These are phyloP conservation scores for Chrysanthemum seticuspe DNA, from an alignment of 129 eudicot species.

Conservation along the genomic window DNA sequence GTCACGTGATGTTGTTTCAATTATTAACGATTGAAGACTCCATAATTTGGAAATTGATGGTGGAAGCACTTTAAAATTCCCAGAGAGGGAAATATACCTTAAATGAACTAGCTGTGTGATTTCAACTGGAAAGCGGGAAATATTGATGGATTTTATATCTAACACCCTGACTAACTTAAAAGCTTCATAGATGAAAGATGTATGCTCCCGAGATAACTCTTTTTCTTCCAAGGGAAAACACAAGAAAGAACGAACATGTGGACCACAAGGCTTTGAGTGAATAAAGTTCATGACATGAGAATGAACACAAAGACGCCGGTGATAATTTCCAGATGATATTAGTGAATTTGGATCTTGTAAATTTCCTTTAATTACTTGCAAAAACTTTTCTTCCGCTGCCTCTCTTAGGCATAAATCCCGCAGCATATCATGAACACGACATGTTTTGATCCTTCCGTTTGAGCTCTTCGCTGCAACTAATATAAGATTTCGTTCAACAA, in stretches of 20 bases:
- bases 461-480: slow-evolving; percentile 28
- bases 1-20: slow-evolving; percentile 36
- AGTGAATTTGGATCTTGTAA: slow-evolving; percentile 17
- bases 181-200: slow-evolving; percentile 38
- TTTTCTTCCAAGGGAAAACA: slow-evolving; percentile 40
- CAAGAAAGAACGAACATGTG: slow-evolving; percentile 62
- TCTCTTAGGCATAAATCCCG: slow-evolving; percentile 36
- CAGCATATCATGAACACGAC: slow-evolving; percentile 41
- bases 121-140: slow-evolving; percentile 49
- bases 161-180: slow-evolving; percentile 56
- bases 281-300: slow-evolving; percentile 44
- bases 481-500: slow-evolving; percentile 39
- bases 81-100: slow-evolving; percentile 51
- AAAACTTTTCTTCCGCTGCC: slow-evolving; percentile 43
- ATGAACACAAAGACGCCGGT: slow-evolving; percentile 54
- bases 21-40: slow-evolving; percentile 58
- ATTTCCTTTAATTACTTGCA: slow-evolving; percentile 32
- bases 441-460: slow-evolving; percentile 42
- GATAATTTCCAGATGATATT: slow-evolving; percentile 18
- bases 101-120: slow-evolving; percentile 44
- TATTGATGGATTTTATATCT: slow-evolving; percentile 37
- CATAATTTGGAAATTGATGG: slow-evolving; percentile 40
- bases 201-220: slow-evolving; percentile 32
- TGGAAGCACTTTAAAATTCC: slow-evolving; percentile 49
- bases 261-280: slow-evolving; percentile 43